Base-by-base conservation (phyloP, 1,139 yeast species). In the Yamadazyma oceani region DNA sequence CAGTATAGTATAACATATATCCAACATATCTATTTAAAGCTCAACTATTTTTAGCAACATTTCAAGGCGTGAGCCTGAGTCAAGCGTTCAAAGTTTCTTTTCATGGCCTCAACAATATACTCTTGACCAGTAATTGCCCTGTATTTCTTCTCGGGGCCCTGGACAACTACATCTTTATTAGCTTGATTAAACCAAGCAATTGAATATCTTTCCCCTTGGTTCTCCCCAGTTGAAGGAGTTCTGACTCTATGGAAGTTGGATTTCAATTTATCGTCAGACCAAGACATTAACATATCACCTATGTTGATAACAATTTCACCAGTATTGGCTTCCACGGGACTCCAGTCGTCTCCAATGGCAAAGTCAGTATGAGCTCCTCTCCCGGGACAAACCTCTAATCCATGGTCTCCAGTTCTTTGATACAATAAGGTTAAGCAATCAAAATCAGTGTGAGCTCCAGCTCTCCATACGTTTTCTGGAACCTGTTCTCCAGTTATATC, bases 291-390 rank as follows among this genome's bases (percentile, higher is more conserved):
- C 63, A 58, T 58, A 34, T 58, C 62, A 3, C 63, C 63, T 29
- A 58, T 58, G 34, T 58, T 58, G 29, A 58, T 52, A n/a, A 58
- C 62, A 31, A 58, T 57, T n/a, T 58, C 58, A 3, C 63, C 63
- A 9, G 61, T 54, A 3, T 25, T 40, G 8, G 63, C 50, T 23
- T 54, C 55, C 21, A 57, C 60, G 1, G 63, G 58, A 12, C 53
- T 49, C 63, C 63, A 58, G 25, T 44, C 41, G 33, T 57, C 62
- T 16, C 58, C 57, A 38, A 51, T 49, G 3, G 57, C 63, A 41
- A 51, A 58, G 17, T 54, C 59, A 8, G 59, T 54, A 39, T 53
- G 58, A 2, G 61, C 53, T 31, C 55, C 58, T 44, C 63, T 50
- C 4, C 62, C 63, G 7, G 62, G 63, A 40, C 62, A 57, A 15